Conservation (phyloP, 805 yeast genomes). For the Candida dendrica region DNA sequence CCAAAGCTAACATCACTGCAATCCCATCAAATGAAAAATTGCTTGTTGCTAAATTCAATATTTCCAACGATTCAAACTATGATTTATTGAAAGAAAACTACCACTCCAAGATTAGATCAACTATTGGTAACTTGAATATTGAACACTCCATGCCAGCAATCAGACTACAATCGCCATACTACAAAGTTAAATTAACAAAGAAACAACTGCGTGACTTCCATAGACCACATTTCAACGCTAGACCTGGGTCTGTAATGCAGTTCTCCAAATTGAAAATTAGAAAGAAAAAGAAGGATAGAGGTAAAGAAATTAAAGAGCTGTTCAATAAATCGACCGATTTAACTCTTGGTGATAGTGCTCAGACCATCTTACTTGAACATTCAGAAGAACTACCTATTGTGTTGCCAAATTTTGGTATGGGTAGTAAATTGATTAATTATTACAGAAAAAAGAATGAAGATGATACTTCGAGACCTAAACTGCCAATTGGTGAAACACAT, state of each 20-base stretch:
- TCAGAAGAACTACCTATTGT: slow-evolving; percentile 84
- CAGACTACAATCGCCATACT: slow-evolving; percentile 84
- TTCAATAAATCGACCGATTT: slow-evolving; percentile 68
- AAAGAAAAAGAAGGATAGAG: slow-evolving; percentile 85
- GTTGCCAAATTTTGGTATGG: slow-evolving; percentile 90
- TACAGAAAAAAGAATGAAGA: slow-evolving; percentile 78
- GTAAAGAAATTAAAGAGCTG: slow-evolving; percentile 69
- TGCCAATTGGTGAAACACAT: slow-evolving; percentile 88
- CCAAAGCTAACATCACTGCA: slow-evolving; percentile 11
- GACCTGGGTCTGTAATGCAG: slow-evolving; percentile 71
- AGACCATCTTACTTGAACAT: slow-evolving; percentile 75
- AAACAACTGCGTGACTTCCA: slow-evolving; percentile 73
- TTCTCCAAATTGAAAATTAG: slow-evolving; percentile 71
- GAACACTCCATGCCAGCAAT: slow-evolving; percentile 89
- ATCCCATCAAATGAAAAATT: slow-evolving; percentile 50
- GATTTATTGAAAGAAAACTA: slow-evolving; percentile 78
- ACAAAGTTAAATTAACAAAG: slow-evolving; percentile 67
- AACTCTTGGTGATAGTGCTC: slow-evolving; percentile 77
- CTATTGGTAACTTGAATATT: slow-evolving; percentile 81
- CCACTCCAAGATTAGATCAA: slow-evolving; percentile 86
- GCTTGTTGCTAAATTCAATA: slow-evolving; percentile 58
- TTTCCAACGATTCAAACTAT: slow-evolving; percentile 85
- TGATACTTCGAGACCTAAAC: slow-evolving; percentile 80
- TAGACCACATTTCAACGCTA: slow-evolving; percentile 63
- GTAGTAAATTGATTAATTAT: slow-evolving; percentile 85